Conservation (phyloP, 345 rosid genomes). For the Eucalyptus victrix region DNA sequence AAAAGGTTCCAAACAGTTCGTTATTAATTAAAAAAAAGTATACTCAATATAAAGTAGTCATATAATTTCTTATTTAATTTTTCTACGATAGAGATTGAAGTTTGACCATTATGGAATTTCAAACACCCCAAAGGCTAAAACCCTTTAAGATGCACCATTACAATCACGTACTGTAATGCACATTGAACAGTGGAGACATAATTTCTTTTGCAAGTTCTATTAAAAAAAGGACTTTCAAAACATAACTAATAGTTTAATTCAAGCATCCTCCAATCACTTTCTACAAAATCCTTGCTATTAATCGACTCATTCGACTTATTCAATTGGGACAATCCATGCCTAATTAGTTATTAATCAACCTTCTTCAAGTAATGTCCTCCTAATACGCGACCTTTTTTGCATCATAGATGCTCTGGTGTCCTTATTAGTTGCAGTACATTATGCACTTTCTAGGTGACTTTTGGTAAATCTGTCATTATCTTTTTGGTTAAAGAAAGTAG, state of each 20-base stretch:
- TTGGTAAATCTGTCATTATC: neutral
- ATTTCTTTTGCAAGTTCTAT: neutral
- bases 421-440: neutral
- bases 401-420: neutral
- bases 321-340: neutral
- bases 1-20: neutral
- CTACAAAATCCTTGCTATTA: neutral
- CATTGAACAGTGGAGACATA: neutral
- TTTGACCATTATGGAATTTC: neutral
- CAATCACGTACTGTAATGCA: neutral
- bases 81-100: neutral
- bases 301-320: neutral
- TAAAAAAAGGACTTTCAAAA: neutral
- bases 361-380: neutral
- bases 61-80: neutral
- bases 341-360: neutral
- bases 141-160: neutral
- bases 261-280: neutral
- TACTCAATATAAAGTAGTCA: neutral
- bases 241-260: neutral
- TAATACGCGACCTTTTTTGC: fast-evolving
- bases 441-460: neutral
- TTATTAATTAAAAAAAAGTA: neutral
- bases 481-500: neutral
- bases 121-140: neutral